A percentile compares a stretch with the other conserved stretches of the same genome.
Conservation (phyloP, 768 basidiomycete species). For the Candolleomyces efflorescens region DNA sequence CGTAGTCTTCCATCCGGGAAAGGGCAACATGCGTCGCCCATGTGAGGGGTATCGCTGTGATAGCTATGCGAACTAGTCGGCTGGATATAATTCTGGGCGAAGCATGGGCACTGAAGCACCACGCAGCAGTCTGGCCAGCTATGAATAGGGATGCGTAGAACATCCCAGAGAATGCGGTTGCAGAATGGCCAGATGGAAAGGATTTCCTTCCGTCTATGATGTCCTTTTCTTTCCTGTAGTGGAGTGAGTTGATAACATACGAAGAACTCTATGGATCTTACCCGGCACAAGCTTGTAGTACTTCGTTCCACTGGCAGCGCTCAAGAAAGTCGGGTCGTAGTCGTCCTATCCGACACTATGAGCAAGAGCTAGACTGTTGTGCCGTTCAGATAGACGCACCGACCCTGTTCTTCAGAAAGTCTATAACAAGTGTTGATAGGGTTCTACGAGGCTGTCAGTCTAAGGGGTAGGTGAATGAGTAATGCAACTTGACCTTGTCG, state of each 20-base stretch:
- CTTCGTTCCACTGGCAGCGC: conserved; percentile 57
- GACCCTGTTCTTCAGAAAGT: conserved; percentile 51
- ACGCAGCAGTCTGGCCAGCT: conserved; percentile 60
- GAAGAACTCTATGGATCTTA: conserved; percentile 18
- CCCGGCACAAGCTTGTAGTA: conserved; percentile 51
- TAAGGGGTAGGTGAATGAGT: conserved; percentile 5
- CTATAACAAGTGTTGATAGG: conserved; percentile 44
- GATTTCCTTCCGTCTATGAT: conserved; percentile 53
- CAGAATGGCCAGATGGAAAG: conserved; percentile 70
- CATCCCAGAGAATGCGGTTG: conserved; percentile 64
- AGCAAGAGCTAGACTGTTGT: neutral
- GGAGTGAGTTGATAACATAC: neutral
- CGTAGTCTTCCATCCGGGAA: conserved; percentile 62
- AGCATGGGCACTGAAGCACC: conserved; percentile 39
- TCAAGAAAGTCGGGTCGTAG: conserved; percentile 65
- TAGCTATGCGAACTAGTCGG: conserved; percentile 38
- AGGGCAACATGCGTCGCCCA: conserved; percentile 62
- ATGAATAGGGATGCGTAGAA: conserved; percentile 57
- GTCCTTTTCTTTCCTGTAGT: conserved; percentile 27
- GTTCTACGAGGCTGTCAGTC: conserved; percentile 27
- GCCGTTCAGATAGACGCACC: conserved; percentile 28
- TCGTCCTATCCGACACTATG: conserved; percentile 29
- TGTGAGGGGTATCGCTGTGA: conserved; percentile 50
- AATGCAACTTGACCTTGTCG: conserved; percentile 29
- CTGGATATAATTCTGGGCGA: conserved; percentile 36